Conservation (phyloP, 805 yeast genomes). For the Kurtzmaniella cleridarum region DNA sequence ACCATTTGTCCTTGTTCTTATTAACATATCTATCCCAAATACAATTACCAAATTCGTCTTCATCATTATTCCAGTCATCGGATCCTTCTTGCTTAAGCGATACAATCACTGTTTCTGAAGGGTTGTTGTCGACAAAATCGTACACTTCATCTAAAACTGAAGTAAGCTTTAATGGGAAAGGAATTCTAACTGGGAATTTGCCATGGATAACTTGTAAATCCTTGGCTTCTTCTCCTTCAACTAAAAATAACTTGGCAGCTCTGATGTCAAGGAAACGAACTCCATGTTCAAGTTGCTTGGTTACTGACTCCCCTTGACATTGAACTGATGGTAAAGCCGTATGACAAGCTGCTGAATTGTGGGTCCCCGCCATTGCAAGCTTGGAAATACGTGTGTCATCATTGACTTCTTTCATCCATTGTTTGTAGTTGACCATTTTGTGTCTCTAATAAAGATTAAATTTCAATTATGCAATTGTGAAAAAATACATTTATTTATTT, state of each 20-base stretch:
- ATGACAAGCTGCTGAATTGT: slow-evolving; percentile 71
- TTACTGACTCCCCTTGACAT: slow-evolving; percentile 61
- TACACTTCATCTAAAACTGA: slow-evolving; percentile 56
- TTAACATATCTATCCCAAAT: slow-evolving; percentile 55
- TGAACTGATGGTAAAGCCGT: slow-evolving; percentile 70
- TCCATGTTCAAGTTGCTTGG: slow-evolving; percentile 63
- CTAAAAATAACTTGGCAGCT: slow-evolving; percentile 52
- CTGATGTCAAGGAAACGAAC: slow-evolving; percentile 72
- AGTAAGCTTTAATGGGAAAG: slow-evolving; percentile 48
- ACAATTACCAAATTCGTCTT: slow-evolving; percentile 60
- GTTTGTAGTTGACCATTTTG: slow-evolving; percentile 35
- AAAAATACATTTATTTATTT: too few relatives aligned
- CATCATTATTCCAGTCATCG: slow-evolving; percentile 55
- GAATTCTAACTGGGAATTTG: slow-evolving; percentile 64
- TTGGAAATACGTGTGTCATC: slow-evolving; percentile 48
- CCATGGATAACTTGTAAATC: slow-evolving; percentile 70
- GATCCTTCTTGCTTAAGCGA: slow-evolving; percentile 74
- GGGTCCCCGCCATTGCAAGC: slow-evolving; percentile 79
- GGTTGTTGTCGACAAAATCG: slow-evolving; percentile 46
- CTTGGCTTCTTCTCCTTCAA: slow-evolving; percentile 43
- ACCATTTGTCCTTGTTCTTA: slow-evolving; percentile 53
- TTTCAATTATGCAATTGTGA: too few relatives aligned
- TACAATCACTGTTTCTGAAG: slow-evolving; percentile 57
- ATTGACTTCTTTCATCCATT: slow-evolving; percentile 51
- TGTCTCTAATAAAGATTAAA: background rate